Evolutionary conservation across 108 stramenopile genomes (phyloP).

Genomic region (Cyclotella cryptica): DNA sequence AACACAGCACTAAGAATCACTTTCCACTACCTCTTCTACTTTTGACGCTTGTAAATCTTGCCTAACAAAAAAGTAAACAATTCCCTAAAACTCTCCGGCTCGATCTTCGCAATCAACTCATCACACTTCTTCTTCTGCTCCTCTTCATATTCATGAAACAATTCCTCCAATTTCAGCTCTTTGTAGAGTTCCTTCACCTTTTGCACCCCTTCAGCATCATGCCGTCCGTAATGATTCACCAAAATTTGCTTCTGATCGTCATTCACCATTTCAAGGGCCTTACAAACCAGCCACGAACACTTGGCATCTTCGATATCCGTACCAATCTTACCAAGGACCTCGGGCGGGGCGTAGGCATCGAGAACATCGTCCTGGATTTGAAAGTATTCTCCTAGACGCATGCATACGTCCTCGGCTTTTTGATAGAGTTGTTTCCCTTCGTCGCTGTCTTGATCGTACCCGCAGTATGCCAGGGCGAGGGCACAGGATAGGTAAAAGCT

Average conservation of each 20-base stretch:
- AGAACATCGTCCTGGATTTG: conserved; percentile 99
- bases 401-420: conserved; percentile 73
- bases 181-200: conserved; percentile 91
- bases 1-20: no score
- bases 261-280: conserved; percentile 73
- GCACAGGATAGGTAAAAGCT: conserved; percentile 94
- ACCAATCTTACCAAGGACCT: conserved; percentile 97
- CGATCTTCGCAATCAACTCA: conserved; percentile 58
- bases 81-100: conserved; percentile 60
- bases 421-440: conserved; percentile 40
- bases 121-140: conserved; percentile 65
- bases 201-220: conserved; percentile 70
- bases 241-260: conserved; percentile 67
- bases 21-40: conserved; percentile 51
- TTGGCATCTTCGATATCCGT: conserved; percentile 99
- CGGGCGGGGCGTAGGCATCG: conserved; percentile 95
- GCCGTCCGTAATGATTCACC: conserved; percentile 87
- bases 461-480: conserved; percentile 84
- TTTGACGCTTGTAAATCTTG: conserved; percentile 97
- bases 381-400: conserved; percentile 98
- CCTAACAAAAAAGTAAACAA: conserved; percentile 87
- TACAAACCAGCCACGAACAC: conserved; percentile 97
- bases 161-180: conserved; percentile 78
- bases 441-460: conserved; percentile 32
- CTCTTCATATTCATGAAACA: conserved; percentile 90